These are phyloP conservation scores for Brettanomyces custersianus DNA, from an alignment of 805 yeast genomes.

Conservation along the genomic window DNA sequence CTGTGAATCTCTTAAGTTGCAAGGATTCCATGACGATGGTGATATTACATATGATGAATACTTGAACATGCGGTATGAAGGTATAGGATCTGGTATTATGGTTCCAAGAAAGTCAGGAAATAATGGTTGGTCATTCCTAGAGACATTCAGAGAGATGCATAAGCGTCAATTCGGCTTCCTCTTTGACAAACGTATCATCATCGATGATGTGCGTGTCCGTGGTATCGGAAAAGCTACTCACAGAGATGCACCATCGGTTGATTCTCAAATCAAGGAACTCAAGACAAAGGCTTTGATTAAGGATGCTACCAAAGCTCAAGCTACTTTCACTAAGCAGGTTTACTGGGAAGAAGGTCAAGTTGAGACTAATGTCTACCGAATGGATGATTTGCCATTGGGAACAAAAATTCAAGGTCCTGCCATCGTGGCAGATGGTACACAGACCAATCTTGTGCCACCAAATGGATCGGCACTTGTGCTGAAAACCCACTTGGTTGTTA, in stretches of 20 bases:
- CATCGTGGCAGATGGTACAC: constrained; percentile 70
- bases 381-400: constrained; percentile 49
- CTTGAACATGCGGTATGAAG: constrained; percentile 73
- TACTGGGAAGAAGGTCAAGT: constrained; percentile 48
- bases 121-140: constrained; percentile 23
- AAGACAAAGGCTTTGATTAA: constrained; percentile 12
- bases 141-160: constrained; percentile 46
- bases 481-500: constrained; percentile 53
- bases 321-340: constrained; percentile 33
- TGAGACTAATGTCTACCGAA: constrained; percentile 44
- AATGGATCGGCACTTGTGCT: constrained; percentile 45
- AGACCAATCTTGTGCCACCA: constrained; percentile 69
- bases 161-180: constrained; percentile 67
- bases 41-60: constrained; percentile 51
- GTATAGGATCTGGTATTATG: constrained; percentile 86
- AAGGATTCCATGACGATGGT: constrained; percentile 34
- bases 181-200: constrained; percentile 41
- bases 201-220: constrained; percentile 68
- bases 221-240: constrained; percentile 53
- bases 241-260: constrained; percentile 32
- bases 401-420: constrained; percentile 59
- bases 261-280: constrained; percentile 41
- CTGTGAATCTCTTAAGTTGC: constrained; percentile 30
- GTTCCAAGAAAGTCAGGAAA: constrained; percentile 26
- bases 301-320: constrained; percentile 16